Evolutionary conservation across 371 early-diverging fungal species (phyloP).

Genomic region (Mucor velutinosus): DNA sequence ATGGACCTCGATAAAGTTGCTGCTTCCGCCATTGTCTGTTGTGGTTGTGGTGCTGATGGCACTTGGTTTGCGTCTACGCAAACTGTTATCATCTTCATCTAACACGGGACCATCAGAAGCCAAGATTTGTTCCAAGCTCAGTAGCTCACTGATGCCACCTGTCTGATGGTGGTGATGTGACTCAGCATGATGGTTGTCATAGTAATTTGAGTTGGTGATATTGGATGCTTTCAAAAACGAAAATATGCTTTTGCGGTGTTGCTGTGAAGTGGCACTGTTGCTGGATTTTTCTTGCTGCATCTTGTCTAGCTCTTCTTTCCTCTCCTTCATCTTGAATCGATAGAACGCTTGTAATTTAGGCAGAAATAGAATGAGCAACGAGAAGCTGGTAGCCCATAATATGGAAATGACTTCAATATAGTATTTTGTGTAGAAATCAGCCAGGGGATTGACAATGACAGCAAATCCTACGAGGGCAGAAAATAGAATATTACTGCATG

Average conservation of each 20-base stretch:
- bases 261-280: background rate
- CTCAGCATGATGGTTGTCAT: background rate
- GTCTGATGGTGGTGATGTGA: background rate
- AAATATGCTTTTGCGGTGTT: slow-evolving; percentile 10
- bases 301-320: background rate
- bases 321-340: slow-evolving; percentile 20
- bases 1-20: slow-evolving; percentile 35
- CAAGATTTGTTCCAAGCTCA: slow-evolving; percentile 34
- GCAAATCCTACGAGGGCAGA: slow-evolving; percentile 58
- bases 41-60: slow-evolving; percentile 8
- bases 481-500: slow-evolving; percentile 60
- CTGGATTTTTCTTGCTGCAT: slow-evolving; percentile 6
- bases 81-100: slow-evolving; percentile 7
- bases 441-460: slow-evolving; percentile 48
- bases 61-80: slow-evolving; percentile 13
- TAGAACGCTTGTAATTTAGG: slow-evolving; percentile 55
- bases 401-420: slow-evolving; percentile 53
- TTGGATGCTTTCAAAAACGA: slow-evolving; percentile 14
- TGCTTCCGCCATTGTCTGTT: background rate
- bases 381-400: slow-evolving; percentile 60
- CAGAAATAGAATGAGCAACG: slow-evolving; percentile 55
- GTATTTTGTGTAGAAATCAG: slow-evolving; percentile 58
- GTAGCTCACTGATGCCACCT: slow-evolving; percentile 20
- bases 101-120: slow-evolving; percentile 31
- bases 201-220: background rate